These are phyloP conservation scores for Fusarium albosuccineum DNA, from an alignment of 2,329 filamentous ascomycete species.

Conservation along the genomic window DNA sequence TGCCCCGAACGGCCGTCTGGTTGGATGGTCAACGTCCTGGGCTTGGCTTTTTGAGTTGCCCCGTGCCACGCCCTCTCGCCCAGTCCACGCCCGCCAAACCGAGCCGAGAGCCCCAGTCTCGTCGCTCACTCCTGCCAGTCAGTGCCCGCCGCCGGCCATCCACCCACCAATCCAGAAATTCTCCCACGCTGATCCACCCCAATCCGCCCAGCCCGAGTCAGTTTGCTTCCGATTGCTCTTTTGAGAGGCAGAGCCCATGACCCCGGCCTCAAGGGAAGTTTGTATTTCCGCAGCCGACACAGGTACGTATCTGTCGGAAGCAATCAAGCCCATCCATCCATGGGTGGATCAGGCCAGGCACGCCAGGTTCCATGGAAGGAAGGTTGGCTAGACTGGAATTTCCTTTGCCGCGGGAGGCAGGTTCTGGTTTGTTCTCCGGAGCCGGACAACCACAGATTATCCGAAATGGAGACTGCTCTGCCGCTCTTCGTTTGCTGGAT, in stretches of 20 bases:
- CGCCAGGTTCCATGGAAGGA: not conserved
- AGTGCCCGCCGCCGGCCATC: slow-evolving; percentile 24
- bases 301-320: slow-evolving; percentile 1
- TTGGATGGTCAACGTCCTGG: slow-evolving; percentile 44
- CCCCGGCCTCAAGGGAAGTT: slow-evolving; percentile 5
- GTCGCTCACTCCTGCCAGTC: not conserved
- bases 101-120: slow-evolving; percentile 28
- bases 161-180: slow-evolving; percentile 25
- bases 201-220: slow-evolving; percentile 37
- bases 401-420: slow-evolving; percentile 29
- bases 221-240: slow-evolving; percentile 18
- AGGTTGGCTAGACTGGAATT: slow-evolving; percentile 32
- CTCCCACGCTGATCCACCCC: slow-evolving; percentile 23
- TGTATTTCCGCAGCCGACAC: slow-evolving; percentile 23
- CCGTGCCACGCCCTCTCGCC: slow-evolving; percentile 35
- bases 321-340: not conserved
- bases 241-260: not conserved
- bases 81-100: slow-evolving; percentile 15
- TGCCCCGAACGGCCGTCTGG: slow-evolving; percentile 33
- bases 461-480: slow-evolving; percentile 6
- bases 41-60: slow-evolving; percentile 35
- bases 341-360: slow-evolving; percentile 9
- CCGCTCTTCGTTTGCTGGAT: slow-evolving; percentile 1
- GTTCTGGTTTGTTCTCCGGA: slow-evolving; percentile 8
- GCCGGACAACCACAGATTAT: slow-evolving; percentile 21